Evolutionary conservation across 495 filamentous ascomycete genomes (phyloP).

Genomic region (Darksidea phi): DNA sequence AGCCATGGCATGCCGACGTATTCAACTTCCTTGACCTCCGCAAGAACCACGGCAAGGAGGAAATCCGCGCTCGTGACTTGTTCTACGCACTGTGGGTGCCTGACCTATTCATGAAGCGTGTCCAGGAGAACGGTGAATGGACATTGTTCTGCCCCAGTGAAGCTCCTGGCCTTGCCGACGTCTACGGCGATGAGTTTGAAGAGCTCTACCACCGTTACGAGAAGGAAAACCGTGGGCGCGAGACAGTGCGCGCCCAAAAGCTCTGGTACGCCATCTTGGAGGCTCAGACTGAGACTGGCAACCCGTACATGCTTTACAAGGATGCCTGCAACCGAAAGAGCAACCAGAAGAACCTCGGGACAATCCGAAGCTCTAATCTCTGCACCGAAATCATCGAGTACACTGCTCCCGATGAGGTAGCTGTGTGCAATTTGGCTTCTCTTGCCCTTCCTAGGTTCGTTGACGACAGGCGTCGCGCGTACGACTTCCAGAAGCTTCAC

Average conservation of each 20-base stretch:
- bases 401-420: conserved; percentile 93
- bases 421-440: conserved; percentile 96
- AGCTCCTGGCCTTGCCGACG: conserved; percentile 88
- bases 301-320: conserved; percentile 99
- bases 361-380: conserved; percentile 95
- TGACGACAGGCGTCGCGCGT: conserved; percentile 73
- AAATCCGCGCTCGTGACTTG: conserved; percentile 91
- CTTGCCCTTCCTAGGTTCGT: conserved; percentile 87
- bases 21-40: conserved; percentile 96
- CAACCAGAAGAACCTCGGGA: conserved; percentile 99
- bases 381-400: conserved; percentile 99
- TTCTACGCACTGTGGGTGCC: conserved; percentile 99
- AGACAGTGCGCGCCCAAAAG: conserved; percentile 94
- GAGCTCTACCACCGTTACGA: conserved; percentile 92
- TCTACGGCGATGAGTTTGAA: conserved; percentile 96
- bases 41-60: conserved; percentile 99
- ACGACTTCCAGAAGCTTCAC: conserved; percentile 93
- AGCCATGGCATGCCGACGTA: conserved; percentile 98
- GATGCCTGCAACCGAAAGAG: conserved; percentile 97
- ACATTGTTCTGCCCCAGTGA: conserved; percentile 97
- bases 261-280: conserved; percentile 98
- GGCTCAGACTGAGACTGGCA: conserved; percentile 96
- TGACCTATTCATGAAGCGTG: conserved; percentile 99
- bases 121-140: conserved; percentile 93
- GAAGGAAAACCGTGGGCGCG: conserved; percentile 80